These are phyloP conservation scores for Candida sojae DNA, from an alignment of 1,139 yeast species.

Conservation along the genomic window DNA sequence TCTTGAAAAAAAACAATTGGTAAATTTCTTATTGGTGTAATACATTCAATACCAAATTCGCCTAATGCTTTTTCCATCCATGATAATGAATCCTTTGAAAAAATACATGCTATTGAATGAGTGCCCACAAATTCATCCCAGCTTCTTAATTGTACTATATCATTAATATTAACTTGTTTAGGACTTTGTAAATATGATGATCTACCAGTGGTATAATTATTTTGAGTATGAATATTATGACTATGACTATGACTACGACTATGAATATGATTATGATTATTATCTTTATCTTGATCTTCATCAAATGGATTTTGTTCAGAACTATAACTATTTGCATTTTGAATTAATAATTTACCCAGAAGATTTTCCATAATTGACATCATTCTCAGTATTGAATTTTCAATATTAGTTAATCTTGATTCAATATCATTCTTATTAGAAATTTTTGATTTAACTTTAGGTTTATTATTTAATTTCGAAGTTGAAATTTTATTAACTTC, in stretches of 20 bases:
- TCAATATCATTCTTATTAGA: neutral
- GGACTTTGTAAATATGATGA: neutral
- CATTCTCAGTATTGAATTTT: slow-evolving; percentile 7
- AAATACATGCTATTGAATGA: slow-evolving; percentile 40
- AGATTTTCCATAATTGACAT: slow-evolving; percentile 11
- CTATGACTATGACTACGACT: too few species aligned
- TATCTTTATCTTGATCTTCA: slow-evolving; percentile 8
- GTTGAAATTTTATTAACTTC: too few species aligned
- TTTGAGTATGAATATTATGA: too few species aligned
- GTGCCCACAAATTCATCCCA: slow-evolving; percentile 34
- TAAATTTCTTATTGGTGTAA: slow-evolving; percentile 32
- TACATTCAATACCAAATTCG: slow-evolving; percentile 20
- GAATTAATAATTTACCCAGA: neutral
- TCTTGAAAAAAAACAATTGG: slow-evolving; percentile 28
- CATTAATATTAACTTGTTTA: slow-evolving; percentile 1
- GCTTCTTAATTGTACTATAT: slow-evolving; percentile 4
- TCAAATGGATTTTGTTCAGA: neutral
- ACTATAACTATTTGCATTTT: neutral
- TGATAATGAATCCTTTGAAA: slow-evolving; percentile 35
- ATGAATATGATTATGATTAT: too few species aligned
- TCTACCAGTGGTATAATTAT: neutral
- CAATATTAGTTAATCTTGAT: slow-evolving; percentile 3
- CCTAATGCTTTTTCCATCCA: slow-evolving; percentile 35
- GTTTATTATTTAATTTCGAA: neutral
- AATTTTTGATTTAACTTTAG: neutral